Percentiles rank a stretch among this genome's conserved stretches.
phyloP scores from a whole-genome alignment of 176 grass and related monocot species.

The Musa beccarii region DNA sequence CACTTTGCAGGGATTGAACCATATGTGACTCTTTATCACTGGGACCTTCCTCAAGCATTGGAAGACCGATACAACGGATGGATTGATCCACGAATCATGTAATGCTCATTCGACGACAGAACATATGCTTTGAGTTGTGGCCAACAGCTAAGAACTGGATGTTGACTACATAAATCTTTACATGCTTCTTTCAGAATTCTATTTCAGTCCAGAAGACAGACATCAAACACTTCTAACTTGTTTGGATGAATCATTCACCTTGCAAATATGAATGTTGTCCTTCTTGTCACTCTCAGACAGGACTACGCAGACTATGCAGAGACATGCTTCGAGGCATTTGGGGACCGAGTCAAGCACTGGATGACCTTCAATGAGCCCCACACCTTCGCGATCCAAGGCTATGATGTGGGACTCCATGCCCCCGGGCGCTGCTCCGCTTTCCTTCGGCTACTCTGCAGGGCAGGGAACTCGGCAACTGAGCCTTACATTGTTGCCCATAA shows the following conservation, averaged over 20 bases:
- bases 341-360: slow-evolving; percentile 84
- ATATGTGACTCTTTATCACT: slow-evolving; percentile 91
- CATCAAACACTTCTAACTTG: too few relatives aligned
- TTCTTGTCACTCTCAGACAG: background rate
- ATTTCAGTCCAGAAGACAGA: too few relatives aligned
- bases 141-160: too few relatives aligned
- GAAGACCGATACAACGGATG: slow-evolving; percentile 70
- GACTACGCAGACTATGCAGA: slow-evolving; percentile 63
- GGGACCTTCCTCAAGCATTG: slow-evolving; percentile 88
- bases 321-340: slow-evolving; percentile 77
- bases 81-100: slow-evolving; percentile 36
- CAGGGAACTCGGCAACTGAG: slow-evolving; percentile 68
- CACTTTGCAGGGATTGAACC: slow-evolving; percentile 57
- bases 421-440: slow-evolving; percentile 77
- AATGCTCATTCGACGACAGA: too few relatives aligned
- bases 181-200: too few relatives aligned
- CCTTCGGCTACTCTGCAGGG: slow-evolving; percentile 57
- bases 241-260: background rate
- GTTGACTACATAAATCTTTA: too few relatives aligned
- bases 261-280: background rate
- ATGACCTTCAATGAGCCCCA: slow-evolving; percentile 94
- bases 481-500: slow-evolving; percentile 86
- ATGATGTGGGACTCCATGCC: slow-evolving; percentile 76
- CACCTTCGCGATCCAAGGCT: slow-evolving; percentile 80
- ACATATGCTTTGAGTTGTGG: too few relatives aligned